These are phyloP conservation scores for Trichoderma sp. DNA, from an alignment of 2,329 filamentous ascomycete species.

Conservation along the genomic window DNA sequence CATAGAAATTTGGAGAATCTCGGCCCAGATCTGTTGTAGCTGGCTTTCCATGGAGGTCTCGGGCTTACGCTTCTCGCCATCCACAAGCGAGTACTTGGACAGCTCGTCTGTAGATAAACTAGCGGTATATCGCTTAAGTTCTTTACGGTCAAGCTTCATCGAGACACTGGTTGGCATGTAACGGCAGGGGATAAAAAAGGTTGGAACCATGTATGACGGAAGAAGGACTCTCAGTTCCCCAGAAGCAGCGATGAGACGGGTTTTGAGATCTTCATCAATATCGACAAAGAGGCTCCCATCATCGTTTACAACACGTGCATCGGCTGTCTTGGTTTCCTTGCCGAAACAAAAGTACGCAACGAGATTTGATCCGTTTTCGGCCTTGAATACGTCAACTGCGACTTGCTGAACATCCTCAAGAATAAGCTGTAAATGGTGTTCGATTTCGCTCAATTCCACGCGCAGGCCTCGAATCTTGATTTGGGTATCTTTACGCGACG, in stretches of 20 bases:
- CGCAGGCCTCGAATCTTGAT: conserved; percentile 21
- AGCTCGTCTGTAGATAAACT: neutral
- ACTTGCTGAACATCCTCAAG: conserved; percentile 6
- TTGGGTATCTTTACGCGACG: conserved; percentile 20
- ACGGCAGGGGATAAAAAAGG: conserved; percentile 16
- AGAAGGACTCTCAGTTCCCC: conserved; percentile 3
- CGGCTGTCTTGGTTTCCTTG: neutral
- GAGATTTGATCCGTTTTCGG: conserved; percentile 10
- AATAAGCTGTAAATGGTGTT: conserved; percentile 8
- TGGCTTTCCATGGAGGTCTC: conserved; percentile 16
- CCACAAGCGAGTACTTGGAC: neutral
- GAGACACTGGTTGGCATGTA: conserved; percentile 16
- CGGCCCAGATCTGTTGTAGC: conserved; percentile 22
- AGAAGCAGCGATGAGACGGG: conserved; percentile 18
- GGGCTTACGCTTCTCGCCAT: conserved; percentile 5
- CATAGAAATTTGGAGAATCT: conserved; percentile 5
- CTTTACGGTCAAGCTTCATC: conserved; percentile 17
- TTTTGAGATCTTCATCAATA: conserved; percentile 16
- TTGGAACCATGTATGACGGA: conserved; percentile 21
- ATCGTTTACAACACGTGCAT: neutral
- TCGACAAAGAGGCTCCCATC: conserved; percentile 18
- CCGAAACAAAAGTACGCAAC: conserved; percentile 17
- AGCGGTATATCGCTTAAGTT: neutral
- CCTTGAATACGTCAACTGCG: neutral
- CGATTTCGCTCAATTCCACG: conserved; percentile 22